A percentile compares a stretch with the other conserved stretches of the same genome.
Evolutionary conservation across 208 protist species (phyloP).

Genomic region (Trypanosoma lewisi): DNA sequence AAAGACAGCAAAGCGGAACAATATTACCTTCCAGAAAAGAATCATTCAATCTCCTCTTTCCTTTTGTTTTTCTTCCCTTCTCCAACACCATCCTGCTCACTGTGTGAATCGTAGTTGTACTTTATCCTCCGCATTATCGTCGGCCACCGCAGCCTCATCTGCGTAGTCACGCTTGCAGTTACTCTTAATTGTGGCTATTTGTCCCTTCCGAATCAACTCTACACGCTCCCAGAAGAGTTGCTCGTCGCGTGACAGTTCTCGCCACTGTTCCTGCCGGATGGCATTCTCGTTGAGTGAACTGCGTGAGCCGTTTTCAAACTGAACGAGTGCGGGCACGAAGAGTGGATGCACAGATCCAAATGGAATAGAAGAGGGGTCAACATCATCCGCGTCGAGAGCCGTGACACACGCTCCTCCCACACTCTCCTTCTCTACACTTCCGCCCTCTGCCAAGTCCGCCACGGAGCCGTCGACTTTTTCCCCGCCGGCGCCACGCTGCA

Average conservation of each 20-base stretch:
- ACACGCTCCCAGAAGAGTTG: constrained; percentile 84
- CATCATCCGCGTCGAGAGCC: constrained; percentile 45
- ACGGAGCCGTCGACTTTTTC: background rate
- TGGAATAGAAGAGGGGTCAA: constrained; percentile 48
- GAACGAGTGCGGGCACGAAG: constrained; percentile 60
- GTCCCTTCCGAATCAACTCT: constrained; percentile 78
- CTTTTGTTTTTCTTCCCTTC: background rate
- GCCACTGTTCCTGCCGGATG: constrained; percentile 58
- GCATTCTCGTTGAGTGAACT: constrained; percentile 38
- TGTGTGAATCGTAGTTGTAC: constrained; percentile 81
- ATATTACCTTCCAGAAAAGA: background rate
- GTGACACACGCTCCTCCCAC: constrained; percentile 14
- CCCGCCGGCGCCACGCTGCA: background rate
- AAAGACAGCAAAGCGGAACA: background rate
- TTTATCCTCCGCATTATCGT: constrained; percentile 69
- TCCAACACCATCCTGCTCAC: constrained; percentile 19
- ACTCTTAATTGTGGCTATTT: constrained; percentile 63
- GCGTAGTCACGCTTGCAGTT: constrained; percentile 62
- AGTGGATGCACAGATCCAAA: constrained; percentile 73
- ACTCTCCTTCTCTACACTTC: background rate
- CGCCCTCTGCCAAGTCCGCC: background rate
- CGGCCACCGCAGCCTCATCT: constrained; percentile 42
- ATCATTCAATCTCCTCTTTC: background rate
- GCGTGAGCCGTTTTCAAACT: constrained; percentile 43
- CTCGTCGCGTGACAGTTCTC: constrained; percentile 79